Percentiles rank a stretch among this genome's conserved stretches.
Evolutionary conservation across 768 basidiomycete genomes (phyloP).

Genomic region (Suillus paluster): DNA sequence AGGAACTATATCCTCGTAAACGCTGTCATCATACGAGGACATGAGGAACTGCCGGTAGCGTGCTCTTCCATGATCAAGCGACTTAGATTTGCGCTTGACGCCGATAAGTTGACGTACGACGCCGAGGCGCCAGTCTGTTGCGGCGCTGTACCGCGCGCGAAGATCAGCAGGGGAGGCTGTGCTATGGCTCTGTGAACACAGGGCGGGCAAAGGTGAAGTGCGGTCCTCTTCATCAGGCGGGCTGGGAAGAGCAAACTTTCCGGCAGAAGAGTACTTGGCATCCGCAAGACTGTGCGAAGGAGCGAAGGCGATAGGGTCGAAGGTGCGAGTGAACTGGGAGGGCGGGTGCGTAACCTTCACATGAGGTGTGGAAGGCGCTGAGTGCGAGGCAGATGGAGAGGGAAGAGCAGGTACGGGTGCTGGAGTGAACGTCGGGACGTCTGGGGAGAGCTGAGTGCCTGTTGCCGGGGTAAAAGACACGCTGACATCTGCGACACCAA

Average conservation of each 20-base stretch:
- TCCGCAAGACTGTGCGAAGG: conserved; percentile 64
- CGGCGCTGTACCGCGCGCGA: conserved; percentile 53
- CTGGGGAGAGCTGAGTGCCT: conserved; percentile 34
- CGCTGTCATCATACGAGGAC: conserved; percentile 42
- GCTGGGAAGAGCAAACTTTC: conserved; percentile 75
- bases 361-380: conserved; percentile 56
- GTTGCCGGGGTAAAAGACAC: conserved; percentile 27
- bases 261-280: conserved; percentile 68
- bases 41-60: conserved; percentile 49
- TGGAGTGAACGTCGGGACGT: conserved; percentile 25
- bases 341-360: conserved; percentile 46
- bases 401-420: conserved; percentile 51
- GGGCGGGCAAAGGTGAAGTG: conserved; percentile 28
- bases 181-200: neutral
- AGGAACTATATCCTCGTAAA: conserved; percentile 29
- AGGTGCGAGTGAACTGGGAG: conserved; percentile 37
- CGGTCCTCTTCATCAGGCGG: conserved; percentile 58
- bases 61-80: conserved; percentile 38
- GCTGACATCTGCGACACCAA: conserved; percentile 33
- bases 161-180: conserved; percentile 20
- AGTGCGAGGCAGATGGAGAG: conserved; percentile 49
- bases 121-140: conserved; percentile 74
- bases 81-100: conserved; percentile 70
- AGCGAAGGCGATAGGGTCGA: conserved; percentile 80
- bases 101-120: conserved; percentile 71